These are phyloP conservation scores for Bimuria novae-zelandiae DNA, from an alignment of 2,329 filamentous ascomycete species.

Conservation along the genomic window DNA sequence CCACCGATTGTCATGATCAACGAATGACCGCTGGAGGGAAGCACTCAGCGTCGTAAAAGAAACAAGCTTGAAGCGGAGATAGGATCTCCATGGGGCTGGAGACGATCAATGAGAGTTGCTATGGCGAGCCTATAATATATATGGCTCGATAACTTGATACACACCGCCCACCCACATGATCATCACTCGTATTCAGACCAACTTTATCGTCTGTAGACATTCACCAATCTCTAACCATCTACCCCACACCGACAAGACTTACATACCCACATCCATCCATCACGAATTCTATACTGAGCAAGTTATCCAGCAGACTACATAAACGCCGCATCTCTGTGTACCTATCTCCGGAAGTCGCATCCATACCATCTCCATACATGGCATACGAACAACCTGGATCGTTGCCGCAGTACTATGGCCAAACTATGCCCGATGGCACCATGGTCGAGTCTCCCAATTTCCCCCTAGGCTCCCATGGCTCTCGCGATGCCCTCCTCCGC, in stretches of 20 bases:
- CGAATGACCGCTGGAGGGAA: conserved; percentile 23
- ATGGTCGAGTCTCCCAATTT: conserved; percentile 30
- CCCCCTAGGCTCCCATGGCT: conserved; percentile 26
- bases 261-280: neutral
- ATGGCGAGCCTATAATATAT: conserved; percentile 10
- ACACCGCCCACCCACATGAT: neutral
- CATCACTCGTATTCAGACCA: neutral
- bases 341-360: conserved; percentile 9
- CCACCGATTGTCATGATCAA: conserved; percentile 32
- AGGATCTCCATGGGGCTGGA: conserved; percentile 16
- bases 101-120: conserved; percentile 6
- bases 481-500: conserved; percentile 35
- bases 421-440: conserved; percentile 34
- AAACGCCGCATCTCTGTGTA: conserved; percentile 11
- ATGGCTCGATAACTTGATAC: neutral
- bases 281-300: conserved; percentile 2
- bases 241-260: neutral
- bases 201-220: neutral
- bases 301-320: neutral
- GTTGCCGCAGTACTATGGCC: conserved; percentile 36
- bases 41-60: conserved; percentile 3
- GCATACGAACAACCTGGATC: conserved; percentile 18
- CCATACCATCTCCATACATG: conserved; percentile 21
- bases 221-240: neutral
- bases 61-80: conserved; percentile 1